A percentile compares a stretch with the other conserved stretches of the same genome.
Conservation (phyloP, 1,139 yeast genomes). For the Pneumocystis wakefieldiae region DNA sequence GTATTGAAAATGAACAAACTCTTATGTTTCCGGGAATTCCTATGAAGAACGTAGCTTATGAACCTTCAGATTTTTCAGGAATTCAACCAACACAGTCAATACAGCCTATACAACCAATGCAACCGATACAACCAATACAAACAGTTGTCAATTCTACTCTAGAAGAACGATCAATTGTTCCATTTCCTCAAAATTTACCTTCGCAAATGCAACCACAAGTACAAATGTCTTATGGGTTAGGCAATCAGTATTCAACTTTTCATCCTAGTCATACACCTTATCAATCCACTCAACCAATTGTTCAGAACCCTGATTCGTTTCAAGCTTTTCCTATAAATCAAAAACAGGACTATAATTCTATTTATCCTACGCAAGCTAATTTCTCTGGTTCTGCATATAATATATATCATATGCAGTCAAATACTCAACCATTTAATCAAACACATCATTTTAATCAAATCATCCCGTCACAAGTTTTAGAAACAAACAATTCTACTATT, state of each 20-base stretch:
- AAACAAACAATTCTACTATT: background rate
- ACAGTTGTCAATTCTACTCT: background rate
- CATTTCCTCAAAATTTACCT: background rate
- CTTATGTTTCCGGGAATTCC: slow-evolving; percentile 6
- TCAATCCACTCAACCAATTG: background rate
- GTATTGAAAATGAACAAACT: slow-evolving; percentile 13
- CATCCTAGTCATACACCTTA: background rate
- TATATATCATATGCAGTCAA: background rate
- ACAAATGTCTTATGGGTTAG: background rate
- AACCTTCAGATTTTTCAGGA: background rate
- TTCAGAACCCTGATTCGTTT: background rate
- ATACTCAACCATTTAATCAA: slow-evolving; percentile 2
- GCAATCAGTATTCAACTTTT: background rate
- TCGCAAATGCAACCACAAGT: background rate
- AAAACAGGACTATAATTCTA: background rate
- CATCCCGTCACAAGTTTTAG: background rate
- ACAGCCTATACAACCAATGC: background rate
- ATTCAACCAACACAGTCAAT: background rate
- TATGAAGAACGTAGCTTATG: background rate
- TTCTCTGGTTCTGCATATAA: background rate
- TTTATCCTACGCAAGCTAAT: background rate
- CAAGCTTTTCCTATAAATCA: background rate
- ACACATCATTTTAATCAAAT: background rate
- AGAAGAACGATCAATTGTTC: too few species aligned
- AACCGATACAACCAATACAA: background rate